phyloP scores from a whole-genome alignment of 139 green algal genomes.

The Ostreobium quekettii region DNA sequence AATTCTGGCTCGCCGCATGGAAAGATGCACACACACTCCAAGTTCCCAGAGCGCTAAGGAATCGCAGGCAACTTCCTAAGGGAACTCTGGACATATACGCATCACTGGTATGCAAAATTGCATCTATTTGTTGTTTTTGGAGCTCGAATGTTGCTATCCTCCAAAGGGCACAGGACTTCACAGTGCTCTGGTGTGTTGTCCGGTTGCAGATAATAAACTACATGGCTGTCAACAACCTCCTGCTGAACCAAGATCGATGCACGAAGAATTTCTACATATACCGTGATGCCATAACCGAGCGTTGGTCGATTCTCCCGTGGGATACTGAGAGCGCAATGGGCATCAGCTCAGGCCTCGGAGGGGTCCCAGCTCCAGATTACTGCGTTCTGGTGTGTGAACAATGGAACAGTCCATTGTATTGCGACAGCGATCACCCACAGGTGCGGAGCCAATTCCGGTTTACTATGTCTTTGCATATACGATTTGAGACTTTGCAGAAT shows the following conservation, averaged over 20 bases:
- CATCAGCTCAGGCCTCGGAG: slow-evolving; percentile 53
- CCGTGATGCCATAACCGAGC: slow-evolving; percentile 32
- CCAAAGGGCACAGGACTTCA: no score
- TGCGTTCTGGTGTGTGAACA: slow-evolving; percentile 72
- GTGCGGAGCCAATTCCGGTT: slow-evolving; percentile 24
- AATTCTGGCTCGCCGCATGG: no score
- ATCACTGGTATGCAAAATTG: no score
- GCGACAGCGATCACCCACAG: slow-evolving; percentile 68
- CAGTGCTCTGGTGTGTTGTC: no score
- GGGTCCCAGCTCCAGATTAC: slow-evolving; percentile 52
- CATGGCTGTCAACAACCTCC: slow-evolving; percentile 62
- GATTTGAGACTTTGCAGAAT: no score
- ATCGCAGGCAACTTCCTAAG: no score
- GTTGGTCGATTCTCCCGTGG: slow-evolving; percentile 70
- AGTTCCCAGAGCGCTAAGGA: no score
- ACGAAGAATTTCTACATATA: slow-evolving; percentile 90
- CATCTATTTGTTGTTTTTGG: no score
- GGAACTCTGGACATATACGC: no score
- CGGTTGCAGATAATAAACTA: slow-evolving; percentile 53
- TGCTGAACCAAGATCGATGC: slow-evolving; percentile 83
- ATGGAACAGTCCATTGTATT: slow-evolving; percentile 82
- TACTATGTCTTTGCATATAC: no score
- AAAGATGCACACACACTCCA: no score
- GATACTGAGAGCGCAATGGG: slow-evolving; percentile 64
- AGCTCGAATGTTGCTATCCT: no score